These are phyloP conservation scores for Symbiodinium pilosum DNA, from an alignment of 73 alveolate genomes.

Conservation along the genomic window DNA sequence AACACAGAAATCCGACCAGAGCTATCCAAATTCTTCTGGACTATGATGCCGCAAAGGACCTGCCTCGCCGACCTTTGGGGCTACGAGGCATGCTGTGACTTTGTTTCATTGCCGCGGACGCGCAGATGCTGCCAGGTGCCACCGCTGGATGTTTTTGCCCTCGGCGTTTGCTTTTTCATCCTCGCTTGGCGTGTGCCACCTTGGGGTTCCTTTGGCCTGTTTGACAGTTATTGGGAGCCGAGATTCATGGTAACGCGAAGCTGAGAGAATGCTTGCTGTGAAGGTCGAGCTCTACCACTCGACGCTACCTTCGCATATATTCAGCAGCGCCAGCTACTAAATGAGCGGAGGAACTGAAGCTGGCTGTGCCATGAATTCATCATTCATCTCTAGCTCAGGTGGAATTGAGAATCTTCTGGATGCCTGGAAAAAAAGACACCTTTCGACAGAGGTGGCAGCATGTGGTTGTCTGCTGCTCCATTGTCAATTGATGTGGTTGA, in stretches of 20 bases:
- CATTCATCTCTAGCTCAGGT: constrained; percentile 19
- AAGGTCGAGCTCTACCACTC: constrained; percentile 54
- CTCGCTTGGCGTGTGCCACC: constrained; percentile 78
- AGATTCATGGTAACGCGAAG: not conserved
- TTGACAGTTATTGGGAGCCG: too few relatives aligned
- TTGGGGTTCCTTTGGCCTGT: constrained; percentile 38
- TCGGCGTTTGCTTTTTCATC: constrained; percentile 83
- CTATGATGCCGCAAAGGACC: not conserved
- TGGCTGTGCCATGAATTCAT: too few relatives aligned
- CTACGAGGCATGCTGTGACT: constrained; percentile 30
- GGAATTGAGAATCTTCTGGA: constrained; percentile 38
- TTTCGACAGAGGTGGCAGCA: constrained; percentile 33
- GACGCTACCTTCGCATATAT: constrained; percentile 36
- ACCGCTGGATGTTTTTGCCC: constrained; percentile 45
- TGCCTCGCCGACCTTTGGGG: constrained; percentile 61
- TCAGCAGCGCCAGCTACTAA: constrained; percentile 39
- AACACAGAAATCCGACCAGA: not conserved
- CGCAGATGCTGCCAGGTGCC: constrained; percentile 1
- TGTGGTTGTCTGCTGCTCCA: not conserved
- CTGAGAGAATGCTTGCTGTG: not conserved
- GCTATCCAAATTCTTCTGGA: too few relatives aligned
- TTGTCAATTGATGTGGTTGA: not conserved
- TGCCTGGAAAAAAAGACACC: constrained; percentile 27
- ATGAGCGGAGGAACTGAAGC: too few relatives aligned
- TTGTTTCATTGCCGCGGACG: too few relatives aligned